A percentile compares a stretch with the other conserved stretches of the same genome.
Evolutionary conservation across 306 rosid genomes (phyloP).

Genomic region (Coriaria nepalensis): DNA sequence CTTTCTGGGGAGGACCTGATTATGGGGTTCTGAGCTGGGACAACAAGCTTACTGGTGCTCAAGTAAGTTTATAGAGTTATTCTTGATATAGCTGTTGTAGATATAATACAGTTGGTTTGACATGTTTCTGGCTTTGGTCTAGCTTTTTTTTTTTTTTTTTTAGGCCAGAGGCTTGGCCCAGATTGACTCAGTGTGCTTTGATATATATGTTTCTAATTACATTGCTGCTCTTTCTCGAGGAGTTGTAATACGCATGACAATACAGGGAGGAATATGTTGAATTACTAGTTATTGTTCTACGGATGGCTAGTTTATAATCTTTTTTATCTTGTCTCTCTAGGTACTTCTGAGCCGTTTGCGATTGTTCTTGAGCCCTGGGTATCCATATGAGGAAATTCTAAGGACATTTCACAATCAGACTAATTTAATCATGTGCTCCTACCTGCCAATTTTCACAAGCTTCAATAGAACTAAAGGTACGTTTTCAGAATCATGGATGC

Average conservation of each 20-base stretch:
- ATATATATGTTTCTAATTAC: too few relatives aligned
- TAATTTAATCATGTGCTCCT: conserved; percentile 88
- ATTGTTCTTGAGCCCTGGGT: conserved; percentile 97
- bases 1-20: conserved; percentile 96
- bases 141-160: too few relatives aligned
- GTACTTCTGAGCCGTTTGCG: conserved; percentile 95
- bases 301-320: neutral
- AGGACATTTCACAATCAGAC: conserved; percentile 95
- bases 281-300: conserved; percentile 2
- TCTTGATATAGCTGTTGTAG: neutral
- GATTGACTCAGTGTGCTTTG: too few relatives aligned
- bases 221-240: too few relatives aligned
- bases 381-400: conserved; percentile 93
- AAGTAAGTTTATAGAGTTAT: conserved; percentile 33
- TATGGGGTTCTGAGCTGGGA: conserved; percentile 98
- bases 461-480: conserved; percentile 92
- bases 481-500: neutral
- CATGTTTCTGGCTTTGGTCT: too few relatives aligned
- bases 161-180: too few relatives aligned
- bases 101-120: too few relatives aligned
- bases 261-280: neutral
- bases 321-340: conserved; percentile 26
- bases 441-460: conserved; percentile 70
- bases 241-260: too few relatives aligned
- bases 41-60: conserved; percentile 97